Percentiles rank a stretch among this genome's conserved stretches.
phyloP scores from a whole-genome alignment of 2,329 filamentous ascomycete species.

The Hirsutella rhossiliensis region DNA sequence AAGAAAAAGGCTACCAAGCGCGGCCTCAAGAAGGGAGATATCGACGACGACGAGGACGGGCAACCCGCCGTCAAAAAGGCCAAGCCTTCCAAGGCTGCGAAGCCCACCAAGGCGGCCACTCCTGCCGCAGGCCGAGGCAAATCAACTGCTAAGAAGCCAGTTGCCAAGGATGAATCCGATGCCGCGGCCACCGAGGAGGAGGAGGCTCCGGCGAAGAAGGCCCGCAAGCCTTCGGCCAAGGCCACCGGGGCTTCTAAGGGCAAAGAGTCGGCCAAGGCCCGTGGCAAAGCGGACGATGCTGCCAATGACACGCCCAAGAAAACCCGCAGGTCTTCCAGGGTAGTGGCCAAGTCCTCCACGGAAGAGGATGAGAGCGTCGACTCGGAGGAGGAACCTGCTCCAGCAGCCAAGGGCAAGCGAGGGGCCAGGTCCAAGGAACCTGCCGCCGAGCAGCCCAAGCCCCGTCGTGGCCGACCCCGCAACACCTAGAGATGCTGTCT shows the following conservation, averaged over 20 bases:
- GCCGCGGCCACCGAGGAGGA: constrained; percentile 5
- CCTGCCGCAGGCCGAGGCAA: constrained; percentile 1
- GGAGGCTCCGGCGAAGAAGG: constrained; percentile 4
- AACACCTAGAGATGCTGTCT: constrained; percentile 7
- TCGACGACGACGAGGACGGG: constrained; percentile 14
- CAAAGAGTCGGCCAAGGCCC: constrained; percentile 2
- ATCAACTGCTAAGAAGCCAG: constrained; percentile 3
- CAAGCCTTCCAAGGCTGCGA: constrained; percentile 16
- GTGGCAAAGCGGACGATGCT: constrained; percentile 1
- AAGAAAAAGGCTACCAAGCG: constrained; percentile 10
- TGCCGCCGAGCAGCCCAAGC: constrained; percentile 1
- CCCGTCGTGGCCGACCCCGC: constrained; percentile 13
- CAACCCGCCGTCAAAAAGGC: constrained; percentile 23
- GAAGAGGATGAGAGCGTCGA: constrained; percentile 3
- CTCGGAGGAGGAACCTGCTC: constrained; percentile 8
- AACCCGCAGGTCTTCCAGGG: constrained; percentile 1
- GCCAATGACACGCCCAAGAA: constrained; percentile 2
- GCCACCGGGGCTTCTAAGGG: not conserved
- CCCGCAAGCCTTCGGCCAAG: not conserved
- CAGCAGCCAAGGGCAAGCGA: constrained; percentile 18
- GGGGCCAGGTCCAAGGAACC: constrained; percentile 15
- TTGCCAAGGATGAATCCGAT: constrained; percentile 8
- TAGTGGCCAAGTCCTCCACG: constrained; percentile 1
- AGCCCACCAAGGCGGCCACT: constrained; percentile 8
- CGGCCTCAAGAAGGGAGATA: constrained; percentile 1